These are phyloP conservation scores for Coniochaeta ligniaria DNA, from an alignment of 2,329 filamentous ascomycete species.

Conservation along the genomic window DNA sequence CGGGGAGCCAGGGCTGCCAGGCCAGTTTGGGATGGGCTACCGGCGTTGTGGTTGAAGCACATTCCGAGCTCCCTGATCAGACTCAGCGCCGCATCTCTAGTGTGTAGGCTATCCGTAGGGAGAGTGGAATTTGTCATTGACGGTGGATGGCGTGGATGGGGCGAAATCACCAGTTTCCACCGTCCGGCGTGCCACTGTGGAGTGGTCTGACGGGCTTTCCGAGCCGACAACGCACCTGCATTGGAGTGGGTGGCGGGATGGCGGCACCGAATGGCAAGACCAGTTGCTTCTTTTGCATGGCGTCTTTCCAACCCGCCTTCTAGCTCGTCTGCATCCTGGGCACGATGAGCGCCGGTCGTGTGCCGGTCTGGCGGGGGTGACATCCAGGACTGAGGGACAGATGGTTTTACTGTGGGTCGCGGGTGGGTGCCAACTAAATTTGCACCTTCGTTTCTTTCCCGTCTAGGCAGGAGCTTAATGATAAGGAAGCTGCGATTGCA, in stretches of 20 bases:
- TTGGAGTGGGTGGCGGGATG: neutral
- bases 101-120: neutral
- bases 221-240: neutral
- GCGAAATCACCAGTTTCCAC: neutral
- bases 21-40: neutral
- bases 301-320: neutral
- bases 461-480: constrained; percentile 3
- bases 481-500: constrained; percentile 1
- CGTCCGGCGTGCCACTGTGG: neutral
- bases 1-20: neutral
- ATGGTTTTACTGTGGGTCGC: neutral
- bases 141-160: neutral
- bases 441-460: neutral
- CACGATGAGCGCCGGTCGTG: neutral
- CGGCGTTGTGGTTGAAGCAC: neutral
- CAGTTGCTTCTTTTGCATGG: constrained; percentile 1
- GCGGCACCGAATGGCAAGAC: neutral
- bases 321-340: neutral
- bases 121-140: neutral
- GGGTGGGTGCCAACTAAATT: neutral
- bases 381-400: neutral
- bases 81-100: neutral
- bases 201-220: neutral
- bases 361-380: neutral
- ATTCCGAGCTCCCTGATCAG: neutral